Conservation (phyloP, 257 asterid genomes). For the Solanum microdontum region DNA sequence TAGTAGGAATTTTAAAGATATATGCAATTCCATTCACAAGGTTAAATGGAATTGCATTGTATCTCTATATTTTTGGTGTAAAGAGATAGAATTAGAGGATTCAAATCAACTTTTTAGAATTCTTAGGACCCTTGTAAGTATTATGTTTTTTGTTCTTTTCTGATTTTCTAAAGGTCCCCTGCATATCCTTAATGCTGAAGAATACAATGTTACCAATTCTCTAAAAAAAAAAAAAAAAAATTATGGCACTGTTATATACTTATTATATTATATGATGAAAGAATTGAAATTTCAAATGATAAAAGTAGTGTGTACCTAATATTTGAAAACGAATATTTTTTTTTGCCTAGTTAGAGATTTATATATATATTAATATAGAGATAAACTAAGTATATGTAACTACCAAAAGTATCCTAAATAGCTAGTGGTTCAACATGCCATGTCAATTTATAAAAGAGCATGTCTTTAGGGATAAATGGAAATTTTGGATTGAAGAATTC, state of each 20-base stretch:
- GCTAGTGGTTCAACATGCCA: neutral
- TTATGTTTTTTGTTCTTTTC: neutral
- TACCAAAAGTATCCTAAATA: neutral
- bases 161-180: neutral
- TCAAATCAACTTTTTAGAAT: neutral
- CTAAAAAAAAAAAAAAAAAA: neutral
- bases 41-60: neutral
- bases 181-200: neutral
- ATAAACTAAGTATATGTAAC: neutral
- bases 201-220: too few species aligned
- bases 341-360: neutral
- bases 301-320: neutral
- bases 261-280: neutral
- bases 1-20: neutral
- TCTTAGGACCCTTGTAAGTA: neutral
- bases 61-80: neutral
- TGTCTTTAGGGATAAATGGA: neutral
- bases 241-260: neutral
- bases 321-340: neutral
- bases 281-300: neutral
- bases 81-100: neutral
- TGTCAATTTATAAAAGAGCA: neutral
- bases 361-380: neutral
- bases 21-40: neutral
- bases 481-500: neutral